phyloP scores from a whole-genome alignment of 1,284 basidiomycete species.

The Cutaneotrichosporon cutaneum region DNA sequence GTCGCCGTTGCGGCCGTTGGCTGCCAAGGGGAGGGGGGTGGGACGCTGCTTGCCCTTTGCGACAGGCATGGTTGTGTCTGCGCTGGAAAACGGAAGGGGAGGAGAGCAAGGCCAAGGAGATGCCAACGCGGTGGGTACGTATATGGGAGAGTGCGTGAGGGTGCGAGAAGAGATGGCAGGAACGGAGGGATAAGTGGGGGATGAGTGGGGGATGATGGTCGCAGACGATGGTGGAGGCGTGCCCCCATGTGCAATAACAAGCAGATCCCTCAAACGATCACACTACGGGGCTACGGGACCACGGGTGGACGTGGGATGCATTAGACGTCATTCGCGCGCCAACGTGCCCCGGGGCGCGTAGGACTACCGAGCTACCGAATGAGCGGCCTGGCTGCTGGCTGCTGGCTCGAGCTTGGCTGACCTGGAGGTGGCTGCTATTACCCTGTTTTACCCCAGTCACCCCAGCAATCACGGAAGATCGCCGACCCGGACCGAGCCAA shows the following conservation, averaged over 20 bases:
- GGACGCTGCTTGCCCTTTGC: slow-evolving; percentile 17
- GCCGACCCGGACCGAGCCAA: too few relatives aligned
- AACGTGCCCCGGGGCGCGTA: too few relatives aligned
- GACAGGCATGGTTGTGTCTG: slow-evolving; percentile 8
- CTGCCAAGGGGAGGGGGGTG: slow-evolving; percentile 14
- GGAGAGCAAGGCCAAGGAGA: background rate
- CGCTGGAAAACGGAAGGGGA: background rate
- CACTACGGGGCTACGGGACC: too few relatives aligned
- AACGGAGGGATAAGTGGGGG: background rate
- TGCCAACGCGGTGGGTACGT: background rate
- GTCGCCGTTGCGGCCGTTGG: background rate
- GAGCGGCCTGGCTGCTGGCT: too few relatives aligned
- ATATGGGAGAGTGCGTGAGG: background rate
- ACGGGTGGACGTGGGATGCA: too few relatives aligned
- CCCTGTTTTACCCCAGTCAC: too few relatives aligned
- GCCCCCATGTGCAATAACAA: too few relatives aligned
- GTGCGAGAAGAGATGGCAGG: background rate
- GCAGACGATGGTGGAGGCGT: background rate
- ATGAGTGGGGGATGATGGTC: background rate
- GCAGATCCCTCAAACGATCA: background rate
- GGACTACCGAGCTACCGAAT: too few relatives aligned
- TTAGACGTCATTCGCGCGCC: too few relatives aligned
- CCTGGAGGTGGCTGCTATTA: too few relatives aligned
- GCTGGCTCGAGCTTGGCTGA: too few relatives aligned
- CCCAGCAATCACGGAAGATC: too few relatives aligned